Conservation (phyloP, 352 stramenopile species). For the Globisporangium nunn region DNA sequence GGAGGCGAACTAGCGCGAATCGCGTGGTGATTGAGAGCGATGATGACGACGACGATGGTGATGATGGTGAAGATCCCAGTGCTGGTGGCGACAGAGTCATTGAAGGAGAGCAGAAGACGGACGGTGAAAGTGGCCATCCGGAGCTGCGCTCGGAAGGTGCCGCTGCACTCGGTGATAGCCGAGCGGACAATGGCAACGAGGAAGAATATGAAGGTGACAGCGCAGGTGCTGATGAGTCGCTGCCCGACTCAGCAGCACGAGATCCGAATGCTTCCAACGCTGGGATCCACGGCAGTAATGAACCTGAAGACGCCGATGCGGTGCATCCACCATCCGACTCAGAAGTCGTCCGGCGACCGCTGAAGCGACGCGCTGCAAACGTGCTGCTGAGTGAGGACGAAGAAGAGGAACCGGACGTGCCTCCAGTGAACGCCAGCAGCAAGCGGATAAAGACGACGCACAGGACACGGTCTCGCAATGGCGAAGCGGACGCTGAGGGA, state of each 20-base stretch:
- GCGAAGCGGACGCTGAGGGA: conserved; percentile 20
- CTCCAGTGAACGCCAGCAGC: not conserved
- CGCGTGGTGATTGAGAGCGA: conserved; percentile 14
- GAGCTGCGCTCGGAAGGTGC: no score
- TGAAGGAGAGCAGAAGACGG: not conserved
- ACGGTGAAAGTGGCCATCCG: not conserved
- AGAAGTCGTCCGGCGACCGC: not conserved
- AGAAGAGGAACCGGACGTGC: not conserved
- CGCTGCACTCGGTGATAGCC: no score
- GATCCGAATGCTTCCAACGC: not conserved
- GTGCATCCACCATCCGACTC: not conserved
- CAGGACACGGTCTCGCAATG: conserved; percentile 6
- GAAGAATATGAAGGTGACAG: not conserved
- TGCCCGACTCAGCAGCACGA: not conserved
- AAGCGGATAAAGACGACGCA: not conserved
- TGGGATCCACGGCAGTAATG: not conserved
- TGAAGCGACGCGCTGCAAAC: not conserved
- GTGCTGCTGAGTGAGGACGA: conserved; percentile 8
- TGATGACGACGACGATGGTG: not conserved
- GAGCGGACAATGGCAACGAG: not conserved
- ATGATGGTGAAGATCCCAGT: not conserved
- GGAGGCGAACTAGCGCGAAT: conserved; percentile 6
- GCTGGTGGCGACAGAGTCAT: not conserved
- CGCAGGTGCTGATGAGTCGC: not conserved
- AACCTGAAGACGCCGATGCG: not conserved